These are phyloP conservation scores for Wickerhamomyces sydowiorum DNA, from an alignment of 805 yeast genomes.

Conservation along the genomic window DNA sequence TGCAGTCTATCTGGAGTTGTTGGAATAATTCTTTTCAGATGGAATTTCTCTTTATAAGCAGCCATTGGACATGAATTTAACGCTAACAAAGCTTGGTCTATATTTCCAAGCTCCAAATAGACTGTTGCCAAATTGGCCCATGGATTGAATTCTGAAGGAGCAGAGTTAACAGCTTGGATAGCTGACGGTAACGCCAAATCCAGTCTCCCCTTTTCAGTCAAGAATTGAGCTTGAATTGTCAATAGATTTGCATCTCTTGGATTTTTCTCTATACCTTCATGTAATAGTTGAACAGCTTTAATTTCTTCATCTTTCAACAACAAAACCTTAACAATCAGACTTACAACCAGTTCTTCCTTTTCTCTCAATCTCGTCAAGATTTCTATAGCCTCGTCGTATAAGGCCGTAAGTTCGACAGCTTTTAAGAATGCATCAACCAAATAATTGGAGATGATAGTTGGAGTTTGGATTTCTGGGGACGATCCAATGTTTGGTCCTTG, in stretches of 20 bases:
- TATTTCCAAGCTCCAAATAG: slow-evolving; percentile 57
- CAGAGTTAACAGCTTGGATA: slow-evolving; percentile 57
- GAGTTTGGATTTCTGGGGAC: slow-evolving; percentile 60
- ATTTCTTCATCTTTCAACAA: slow-evolving; percentile 54
- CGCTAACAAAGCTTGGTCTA: slow-evolving; percentile 66
- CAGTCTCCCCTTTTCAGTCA: slow-evolving; percentile 42
- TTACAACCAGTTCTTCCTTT: slow-evolving; percentile 50
- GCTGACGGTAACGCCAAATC: slow-evolving; percentile 58
- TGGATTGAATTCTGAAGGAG: slow-evolving; percentile 71
- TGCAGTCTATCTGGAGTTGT: slow-evolving; percentile 52
- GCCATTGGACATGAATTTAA: slow-evolving; percentile 82
- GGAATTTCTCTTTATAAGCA: slow-evolving; percentile 56
- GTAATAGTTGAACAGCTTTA: slow-evolving; percentile 46
- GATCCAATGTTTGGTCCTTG: slow-evolving; percentile 67
- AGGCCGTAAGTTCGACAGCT: slow-evolving; percentile 58
- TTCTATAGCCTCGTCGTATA: slow-evolving; percentile 54
- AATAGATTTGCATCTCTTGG: slow-evolving; percentile 53
- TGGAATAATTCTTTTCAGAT: slow-evolving; percentile 53
- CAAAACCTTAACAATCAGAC: slow-evolving; percentile 48
- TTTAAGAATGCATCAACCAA: slow-evolving; percentile 70
- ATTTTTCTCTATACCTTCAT: slow-evolving; percentile 41
- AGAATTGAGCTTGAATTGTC: slow-evolving; percentile 52
- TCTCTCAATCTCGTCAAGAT: slow-evolving; percentile 47
- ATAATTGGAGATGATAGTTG: slow-evolving; percentile 60
- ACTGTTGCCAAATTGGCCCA: slow-evolving; percentile 66